Percentiles rank a stretch among this genome's conserved stretches.
phyloP scores from a whole-genome alignment of 2,329 filamentous ascomycete species.

The Lomentospora prolificans region DNA sequence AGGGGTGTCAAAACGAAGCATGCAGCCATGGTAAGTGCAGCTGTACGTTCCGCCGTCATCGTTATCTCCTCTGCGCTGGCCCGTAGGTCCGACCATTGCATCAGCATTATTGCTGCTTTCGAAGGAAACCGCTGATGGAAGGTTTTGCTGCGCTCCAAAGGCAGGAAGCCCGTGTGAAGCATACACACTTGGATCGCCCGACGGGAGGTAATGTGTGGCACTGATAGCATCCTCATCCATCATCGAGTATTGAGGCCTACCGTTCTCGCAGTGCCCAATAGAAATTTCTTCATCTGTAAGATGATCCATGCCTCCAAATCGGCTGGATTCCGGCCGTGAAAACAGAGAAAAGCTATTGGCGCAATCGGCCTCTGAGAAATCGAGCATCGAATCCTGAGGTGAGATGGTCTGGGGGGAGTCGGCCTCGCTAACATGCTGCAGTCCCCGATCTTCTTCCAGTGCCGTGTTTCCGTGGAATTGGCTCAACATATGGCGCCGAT shows the following conservation, averaged over 20 bases:
- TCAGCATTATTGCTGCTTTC: background rate
- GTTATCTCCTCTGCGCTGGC: background rate
- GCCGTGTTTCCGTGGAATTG: background rate
- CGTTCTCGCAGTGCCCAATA: background rate
- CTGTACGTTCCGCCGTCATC: slow-evolving; percentile 79
- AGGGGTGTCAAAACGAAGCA: slow-evolving; percentile 78
- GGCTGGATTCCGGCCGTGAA: slow-evolving; percentile 42
- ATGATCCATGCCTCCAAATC: slow-evolving; percentile 22
- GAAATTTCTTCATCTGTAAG: background rate
- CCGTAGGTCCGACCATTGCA: background rate
- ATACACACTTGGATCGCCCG: background rate
- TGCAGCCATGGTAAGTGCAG: slow-evolving; percentile 90
- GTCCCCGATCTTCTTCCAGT: slow-evolving; percentile 16
- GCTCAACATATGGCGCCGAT: background rate
- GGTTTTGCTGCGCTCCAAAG: background rate
- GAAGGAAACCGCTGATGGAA: background rate
- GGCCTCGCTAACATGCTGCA: slow-evolving; percentile 22
- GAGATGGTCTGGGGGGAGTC: slow-evolving; percentile 76
- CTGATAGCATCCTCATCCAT: background rate
- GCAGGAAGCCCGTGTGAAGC: background rate
- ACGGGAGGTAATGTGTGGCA: background rate
- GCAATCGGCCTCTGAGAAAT: slow-evolving; percentile 69
- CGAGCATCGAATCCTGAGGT: slow-evolving; percentile 81
- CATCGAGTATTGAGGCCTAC: background rate
- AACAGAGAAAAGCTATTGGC: slow-evolving; percentile 66